Conservation (phyloP, 208 protist genomes). For the Leishmania amazonensis region DNA sequence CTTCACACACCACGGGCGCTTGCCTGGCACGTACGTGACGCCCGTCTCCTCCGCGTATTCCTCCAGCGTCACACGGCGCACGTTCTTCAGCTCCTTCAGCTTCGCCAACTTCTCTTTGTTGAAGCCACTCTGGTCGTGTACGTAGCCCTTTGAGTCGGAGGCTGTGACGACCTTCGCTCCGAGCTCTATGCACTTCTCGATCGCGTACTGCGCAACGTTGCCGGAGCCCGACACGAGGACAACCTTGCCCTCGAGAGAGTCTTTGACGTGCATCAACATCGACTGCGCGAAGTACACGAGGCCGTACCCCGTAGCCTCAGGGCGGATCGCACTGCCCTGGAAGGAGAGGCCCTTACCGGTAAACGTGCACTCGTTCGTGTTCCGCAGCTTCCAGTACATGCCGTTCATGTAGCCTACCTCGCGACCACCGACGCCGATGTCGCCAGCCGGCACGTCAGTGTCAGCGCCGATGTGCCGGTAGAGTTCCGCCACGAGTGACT, state of each 20-base stretch:
- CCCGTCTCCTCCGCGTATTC: constrained; percentile 70
- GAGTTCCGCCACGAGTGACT: constrained; percentile 91
- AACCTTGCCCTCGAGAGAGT: constrained; percentile 72
- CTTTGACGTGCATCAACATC: constrained; percentile 68
- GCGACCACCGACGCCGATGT: constrained; percentile 93
- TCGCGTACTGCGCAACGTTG: constrained; percentile 92
- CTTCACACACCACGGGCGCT: constrained; percentile 77
- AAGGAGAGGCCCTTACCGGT: constrained; percentile 92
- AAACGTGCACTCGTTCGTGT: constrained; percentile 85
- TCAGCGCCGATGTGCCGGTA: constrained; percentile 88
- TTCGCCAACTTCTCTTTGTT: constrained; percentile 63
- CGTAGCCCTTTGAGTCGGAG: constrained; percentile 83
- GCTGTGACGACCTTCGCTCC: constrained; percentile 86
- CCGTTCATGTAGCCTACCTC: constrained; percentile 95
- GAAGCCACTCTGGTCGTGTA: constrained; percentile 87
- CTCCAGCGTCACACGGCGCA: constrained; percentile 50
- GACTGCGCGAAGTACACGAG: constrained; percentile 88
- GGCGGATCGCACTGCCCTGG: constrained; percentile 92
- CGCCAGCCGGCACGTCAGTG: constrained; percentile 94
- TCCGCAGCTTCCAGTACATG: constrained; percentile 87
- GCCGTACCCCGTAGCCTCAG: constrained; percentile 95
- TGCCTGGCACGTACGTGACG: constrained; percentile 61
- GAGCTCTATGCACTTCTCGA: constrained; percentile 83
- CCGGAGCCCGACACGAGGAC: constrained; percentile 88
- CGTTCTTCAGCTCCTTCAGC: constrained; percentile 81